phyloP scores from a whole-genome alignment of 2,329 filamentous ascomycete genomes.

The Trichoderma cornu-damae region DNA sequence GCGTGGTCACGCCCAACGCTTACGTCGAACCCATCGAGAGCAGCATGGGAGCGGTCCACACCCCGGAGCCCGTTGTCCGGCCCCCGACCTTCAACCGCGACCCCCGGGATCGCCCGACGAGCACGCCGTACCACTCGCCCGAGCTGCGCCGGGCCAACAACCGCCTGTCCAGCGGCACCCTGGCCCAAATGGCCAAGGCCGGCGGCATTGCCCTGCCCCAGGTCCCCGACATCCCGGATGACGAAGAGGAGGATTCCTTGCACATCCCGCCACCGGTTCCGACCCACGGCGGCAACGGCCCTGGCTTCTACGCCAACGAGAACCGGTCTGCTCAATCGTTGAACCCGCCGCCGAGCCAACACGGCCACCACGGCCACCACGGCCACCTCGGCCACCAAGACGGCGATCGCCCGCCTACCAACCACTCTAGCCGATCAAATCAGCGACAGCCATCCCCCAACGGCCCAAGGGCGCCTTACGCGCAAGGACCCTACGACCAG shows the following conservation, averaged over 20 bases:
- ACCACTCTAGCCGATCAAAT: conserved; percentile 20
- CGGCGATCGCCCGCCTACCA: conserved; percentile 38
- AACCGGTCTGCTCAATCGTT: conserved; percentile 51
- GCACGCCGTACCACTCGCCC: conserved; percentile 65
- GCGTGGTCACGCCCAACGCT: conserved; percentile 30
- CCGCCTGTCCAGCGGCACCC: conserved; percentile 74
- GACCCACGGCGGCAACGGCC: conserved; percentile 42
- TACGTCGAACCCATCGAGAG: conserved; percentile 36
- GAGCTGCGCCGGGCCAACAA: conserved; percentile 77
- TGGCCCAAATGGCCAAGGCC: conserved; percentile 72
- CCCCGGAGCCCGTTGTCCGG: conserved; percentile 69
- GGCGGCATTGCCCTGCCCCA: conserved; percentile 47
- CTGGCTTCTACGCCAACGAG: conserved; percentile 51
- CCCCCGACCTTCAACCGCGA: conserved; percentile 78
- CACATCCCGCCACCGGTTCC: conserved; percentile 46
- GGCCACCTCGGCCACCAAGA: conserved; percentile 31
- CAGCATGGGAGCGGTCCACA: conserved; percentile 51
- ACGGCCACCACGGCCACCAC: conserved; percentile 26
- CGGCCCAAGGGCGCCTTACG: conserved; percentile 35
- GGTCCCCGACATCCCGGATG: conserved; percentile 30
- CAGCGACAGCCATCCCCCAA: conserved; percentile 34
- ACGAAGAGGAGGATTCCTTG: conserved; percentile 19
- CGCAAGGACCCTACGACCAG: conserved; percentile 31
- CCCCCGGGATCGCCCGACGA: conserved; percentile 63
- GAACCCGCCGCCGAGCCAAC: conserved; percentile 30